phyloP scores from a whole-genome alignment of 2,329 filamentous ascomycete genomes.

The Neopestalotiopsis sp. region DNA sequence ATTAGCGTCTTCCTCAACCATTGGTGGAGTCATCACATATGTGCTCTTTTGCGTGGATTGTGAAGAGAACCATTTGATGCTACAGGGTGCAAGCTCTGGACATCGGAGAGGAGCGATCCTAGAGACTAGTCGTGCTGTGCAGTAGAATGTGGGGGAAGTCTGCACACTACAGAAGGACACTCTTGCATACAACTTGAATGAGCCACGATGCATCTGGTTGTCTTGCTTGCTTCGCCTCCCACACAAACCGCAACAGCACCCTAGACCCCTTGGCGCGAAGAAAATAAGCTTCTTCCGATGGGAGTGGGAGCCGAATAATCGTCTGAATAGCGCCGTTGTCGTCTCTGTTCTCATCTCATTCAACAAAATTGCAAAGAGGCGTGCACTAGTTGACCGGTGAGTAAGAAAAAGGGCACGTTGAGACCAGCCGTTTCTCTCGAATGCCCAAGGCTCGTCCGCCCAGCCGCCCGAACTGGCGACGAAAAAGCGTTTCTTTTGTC shows the following conservation, averaged over 20 bases:
- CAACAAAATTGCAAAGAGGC: background rate
- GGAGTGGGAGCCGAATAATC: background rate
- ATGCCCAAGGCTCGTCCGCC: background rate
- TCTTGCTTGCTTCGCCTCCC: too few relatives aligned
- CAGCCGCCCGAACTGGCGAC: background rate
- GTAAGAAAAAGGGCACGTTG: background rate
- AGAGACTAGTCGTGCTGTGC: too few relatives aligned
- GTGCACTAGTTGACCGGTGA: background rate
- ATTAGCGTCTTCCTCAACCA: background rate
- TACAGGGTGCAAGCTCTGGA: background rate
- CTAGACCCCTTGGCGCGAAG: background rate
- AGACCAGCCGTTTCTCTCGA: background rate
- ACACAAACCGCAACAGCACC: background rate
- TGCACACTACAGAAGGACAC: too few relatives aligned
- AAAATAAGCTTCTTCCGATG: background rate
- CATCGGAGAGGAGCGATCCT: too few relatives aligned
- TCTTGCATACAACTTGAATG: too few relatives aligned
- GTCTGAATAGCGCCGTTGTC: background rate
- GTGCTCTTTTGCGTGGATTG: background rate
- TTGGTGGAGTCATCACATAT: background rate
- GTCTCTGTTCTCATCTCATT: background rate
- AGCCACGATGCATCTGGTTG: too few relatives aligned
- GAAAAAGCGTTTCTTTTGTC: background rate
- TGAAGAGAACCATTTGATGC: background rate
- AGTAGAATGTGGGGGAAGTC: too few relatives aligned